Conservation (phyloP, 139 green algal species). For the Deuterostichococcus epilithicus region DNA sequence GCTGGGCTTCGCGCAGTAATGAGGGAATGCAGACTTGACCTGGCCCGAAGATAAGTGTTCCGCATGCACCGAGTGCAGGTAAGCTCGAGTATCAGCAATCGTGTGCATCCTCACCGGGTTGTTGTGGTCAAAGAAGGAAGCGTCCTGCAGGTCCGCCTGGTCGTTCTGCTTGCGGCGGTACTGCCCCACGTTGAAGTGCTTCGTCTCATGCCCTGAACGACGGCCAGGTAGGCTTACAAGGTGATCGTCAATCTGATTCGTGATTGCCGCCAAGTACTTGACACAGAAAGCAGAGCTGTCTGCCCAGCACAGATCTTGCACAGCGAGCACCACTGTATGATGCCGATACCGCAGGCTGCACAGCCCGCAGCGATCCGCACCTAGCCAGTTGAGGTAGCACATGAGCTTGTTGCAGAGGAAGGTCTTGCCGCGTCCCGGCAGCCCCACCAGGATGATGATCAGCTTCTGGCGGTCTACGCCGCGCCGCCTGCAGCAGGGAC, state of each 20-base stretch:
- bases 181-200: slow-evolving; percentile 94
- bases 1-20: no score
- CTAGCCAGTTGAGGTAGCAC: slow-evolving; percentile 78
- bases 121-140: slow-evolving; percentile 80
- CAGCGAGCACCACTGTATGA: no score
- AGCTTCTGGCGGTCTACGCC: slow-evolving; percentile 65
- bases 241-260: no score
- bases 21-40: no score
- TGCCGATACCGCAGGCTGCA: no score
- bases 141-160: slow-evolving; percentile 57
- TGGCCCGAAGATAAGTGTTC: no score
- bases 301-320: no score
- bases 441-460: slow-evolving; percentile 83
- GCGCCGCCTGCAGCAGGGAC: not conserved
- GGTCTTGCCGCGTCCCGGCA: slow-evolving; percentile 89
- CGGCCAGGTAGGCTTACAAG: slow-evolving; percentile 54
- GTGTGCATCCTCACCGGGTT: slow-evolving; percentile 58
- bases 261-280: no score
- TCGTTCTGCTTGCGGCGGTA: slow-evolving; percentile 69
- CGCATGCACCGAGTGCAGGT: no score
- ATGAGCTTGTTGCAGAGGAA: slow-evolving; percentile 92
- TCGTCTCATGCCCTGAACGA: slow-evolving; percentile 69
- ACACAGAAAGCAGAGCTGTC: no score
- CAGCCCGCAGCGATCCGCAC: not conserved
- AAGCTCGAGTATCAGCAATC: no score